These are phyloP conservation scores for Paracorniculantispora psalliotae DNA, from an alignment of 2,329 filamentous ascomycete species.

Conservation along the genomic window DNA sequence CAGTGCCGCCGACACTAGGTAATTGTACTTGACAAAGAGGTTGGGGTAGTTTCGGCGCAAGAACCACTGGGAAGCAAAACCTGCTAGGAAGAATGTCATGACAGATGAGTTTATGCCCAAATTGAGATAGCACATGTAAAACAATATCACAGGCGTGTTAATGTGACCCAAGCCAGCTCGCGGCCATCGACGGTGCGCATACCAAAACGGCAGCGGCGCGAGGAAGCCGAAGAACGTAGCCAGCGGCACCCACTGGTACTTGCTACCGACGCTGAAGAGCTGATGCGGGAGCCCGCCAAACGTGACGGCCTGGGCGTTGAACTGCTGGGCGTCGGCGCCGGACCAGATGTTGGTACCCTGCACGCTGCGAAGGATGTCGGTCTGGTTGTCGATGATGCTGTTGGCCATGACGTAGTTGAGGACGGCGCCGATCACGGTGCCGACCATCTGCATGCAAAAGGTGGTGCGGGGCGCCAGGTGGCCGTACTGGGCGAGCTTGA, in stretches of 20 bases:
- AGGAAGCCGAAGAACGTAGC: conserved; percentile 24
- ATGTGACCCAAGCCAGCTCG: conserved; percentile 26
- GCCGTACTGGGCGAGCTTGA: conserved; percentile 30
- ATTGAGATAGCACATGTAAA: conserved; percentile 36
- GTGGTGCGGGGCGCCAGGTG: conserved; percentile 16
- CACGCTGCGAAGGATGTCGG: conserved; percentile 33
- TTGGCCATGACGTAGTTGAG: conserved; percentile 44
- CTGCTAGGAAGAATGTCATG: conserved; percentile 27
- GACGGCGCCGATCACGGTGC: conserved; percentile 36
- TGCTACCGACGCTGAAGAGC: conserved; percentile 16
- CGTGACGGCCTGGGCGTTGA: conserved; percentile 34
- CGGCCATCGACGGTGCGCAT: conserved; percentile 25
- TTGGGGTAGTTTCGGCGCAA: conserved; percentile 21
- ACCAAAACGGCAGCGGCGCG: conserved; percentile 37
- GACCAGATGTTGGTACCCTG: conserved; percentile 42
- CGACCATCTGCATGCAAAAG: conserved; percentile 33
- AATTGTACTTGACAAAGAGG: conserved; percentile 25
- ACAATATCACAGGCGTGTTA: conserved; percentile 38
- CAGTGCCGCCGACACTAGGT: conserved; percentile 19
- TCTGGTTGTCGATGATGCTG: conserved; percentile 39
- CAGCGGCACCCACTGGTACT: conserved; percentile 16
- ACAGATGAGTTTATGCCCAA: conserved; percentile 35
- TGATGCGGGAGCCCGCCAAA: conserved; percentile 23
- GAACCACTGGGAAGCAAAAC: conserved; percentile 28
- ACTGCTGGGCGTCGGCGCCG: conserved; percentile 39